A percentile compares a stretch with the other conserved stretches of the same genome.
These are phyloP conservation scores for Talaromyces sp. DNA, from an alignment of 2,329 filamentous ascomycete species.

Conservation along the genomic window DNA sequence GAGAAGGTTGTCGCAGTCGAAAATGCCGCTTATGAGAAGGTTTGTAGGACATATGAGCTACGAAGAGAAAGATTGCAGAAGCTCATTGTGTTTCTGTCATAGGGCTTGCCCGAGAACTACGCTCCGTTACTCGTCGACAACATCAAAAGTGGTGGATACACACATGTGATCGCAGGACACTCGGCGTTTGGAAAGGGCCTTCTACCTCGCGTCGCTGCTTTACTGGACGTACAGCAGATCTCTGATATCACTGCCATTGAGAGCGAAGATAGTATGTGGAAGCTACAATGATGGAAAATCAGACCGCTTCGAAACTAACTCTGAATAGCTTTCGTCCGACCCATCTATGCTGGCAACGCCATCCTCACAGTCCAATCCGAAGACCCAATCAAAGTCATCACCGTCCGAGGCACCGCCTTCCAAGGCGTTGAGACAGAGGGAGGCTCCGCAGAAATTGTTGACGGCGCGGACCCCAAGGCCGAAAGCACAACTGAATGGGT, in stretches of 20 bases:
- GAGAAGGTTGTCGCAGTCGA: slow-evolving; percentile 90
- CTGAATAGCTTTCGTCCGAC: slow-evolving; percentile 71
- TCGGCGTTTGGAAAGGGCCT: slow-evolving; percentile 96
- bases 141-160: slow-evolving; percentile 91
- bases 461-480: slow-evolving; percentile 77
- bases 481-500: slow-evolving; percentile 79
- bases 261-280: slow-evolving; percentile 70
- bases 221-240: slow-evolving; percentile 88
- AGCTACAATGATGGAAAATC: not conserved
- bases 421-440: slow-evolving; percentile 66
- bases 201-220: slow-evolving; percentile 82
- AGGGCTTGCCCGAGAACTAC: slow-evolving; percentile 90
- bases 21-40: slow-evolving; percentile 88
- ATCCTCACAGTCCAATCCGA: slow-evolving; percentile 92
- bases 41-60: slow-evolving; percentile 33
- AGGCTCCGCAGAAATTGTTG: slow-evolving; percentile 71
- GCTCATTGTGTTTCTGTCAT: not conserved
- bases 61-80: not conserved
- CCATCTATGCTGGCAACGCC: slow-evolving; percentile 96
- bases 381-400: slow-evolving; percentile 82
- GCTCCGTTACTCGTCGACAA: slow-evolving; percentile 93
- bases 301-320: slow-evolving; percentile 15
- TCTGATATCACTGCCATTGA: slow-evolving; percentile 87
- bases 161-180: slow-evolving; percentile 85
- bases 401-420: slow-evolving; percentile 90